phyloP scores from a whole-genome alignment of 257 asterid species.

The Solanum infundibuliforme region DNA sequence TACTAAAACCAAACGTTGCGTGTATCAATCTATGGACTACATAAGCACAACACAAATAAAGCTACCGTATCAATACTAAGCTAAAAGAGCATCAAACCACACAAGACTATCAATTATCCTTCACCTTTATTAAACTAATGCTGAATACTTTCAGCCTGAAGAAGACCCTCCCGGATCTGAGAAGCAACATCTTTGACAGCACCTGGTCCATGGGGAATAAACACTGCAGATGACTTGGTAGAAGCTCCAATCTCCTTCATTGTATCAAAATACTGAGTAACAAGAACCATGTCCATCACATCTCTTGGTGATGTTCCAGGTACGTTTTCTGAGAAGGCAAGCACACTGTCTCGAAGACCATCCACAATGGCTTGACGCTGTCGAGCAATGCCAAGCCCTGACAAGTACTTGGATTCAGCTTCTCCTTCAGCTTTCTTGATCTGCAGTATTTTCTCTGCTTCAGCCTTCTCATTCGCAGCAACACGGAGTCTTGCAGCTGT shows the following conservation, averaged over 20 bases:
- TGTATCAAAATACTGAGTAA: conserved; percentile 32
- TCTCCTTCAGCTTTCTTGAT: conserved; percentile 38
- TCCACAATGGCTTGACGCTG: conserved; percentile 40
- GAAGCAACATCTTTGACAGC: conserved; percentile 29
- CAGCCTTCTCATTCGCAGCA: conserved; percentile 39
- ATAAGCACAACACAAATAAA: not conserved
- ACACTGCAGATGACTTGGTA: conserved; percentile 26
- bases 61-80: not conserved
- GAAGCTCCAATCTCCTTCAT: conserved; percentile 33
- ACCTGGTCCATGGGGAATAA: conserved; percentile 36
- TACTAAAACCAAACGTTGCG: not conserved
- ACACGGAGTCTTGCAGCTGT: conserved; percentile 35
- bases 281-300: conserved; percentile 36
- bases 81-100: not conserved
- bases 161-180: conserved; percentile 30
- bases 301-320: conserved; percentile 33
- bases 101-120: not conserved
- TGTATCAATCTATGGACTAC: not conserved
- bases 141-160: conserved; percentile 13
- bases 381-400: conserved; percentile 33
- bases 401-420: conserved; percentile 29
- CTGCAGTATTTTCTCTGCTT: conserved; percentile 34
- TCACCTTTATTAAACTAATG: not conserved
- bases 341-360: conserved; percentile 29
- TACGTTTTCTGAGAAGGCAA: conserved; percentile 28